Conservation (phyloP, 768 basidiomycete species). For the Cyclocybe cylindracea region DNA sequence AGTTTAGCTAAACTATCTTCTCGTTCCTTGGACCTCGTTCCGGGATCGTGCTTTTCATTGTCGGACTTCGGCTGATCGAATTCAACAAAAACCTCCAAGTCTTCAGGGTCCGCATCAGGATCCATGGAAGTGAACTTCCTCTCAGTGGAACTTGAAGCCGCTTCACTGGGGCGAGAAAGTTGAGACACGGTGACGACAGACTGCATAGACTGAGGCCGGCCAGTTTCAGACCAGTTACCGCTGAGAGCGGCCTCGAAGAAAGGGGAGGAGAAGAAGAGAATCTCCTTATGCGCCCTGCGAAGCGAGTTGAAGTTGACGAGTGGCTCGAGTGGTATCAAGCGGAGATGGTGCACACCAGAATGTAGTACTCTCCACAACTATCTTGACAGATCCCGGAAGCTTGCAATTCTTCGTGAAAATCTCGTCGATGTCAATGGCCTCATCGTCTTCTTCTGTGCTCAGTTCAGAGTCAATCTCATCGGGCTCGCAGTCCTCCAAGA, state of each 20-base stretch:
- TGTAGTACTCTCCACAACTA: slow-evolving; percentile 84
- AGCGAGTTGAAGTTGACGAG: slow-evolving; percentile 6
- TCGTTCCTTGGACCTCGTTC: slow-evolving; percentile 39
- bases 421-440: slow-evolving; percentile 77
- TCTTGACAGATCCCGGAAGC: slow-evolving; percentile 88
- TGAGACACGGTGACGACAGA: slow-evolving; percentile 86
- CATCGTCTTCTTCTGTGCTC: slow-evolving; percentile 64
- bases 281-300: slow-evolving; percentile 86
- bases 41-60: slow-evolving; percentile 32
- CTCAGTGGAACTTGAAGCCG: slow-evolving; percentile 46
- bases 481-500: slow-evolving; percentile 73
- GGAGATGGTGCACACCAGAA: slow-evolving; percentile 69
- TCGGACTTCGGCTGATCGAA: slow-evolving; percentile 35
- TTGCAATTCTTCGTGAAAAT: slow-evolving; percentile 69
- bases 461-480: slow-evolving; percentile 72
- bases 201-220: slow-evolving; percentile 75
- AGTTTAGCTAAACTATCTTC: slow-evolving; percentile 63
- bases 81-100: slow-evolving; percentile 44
- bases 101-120: slow-evolving; percentile 46
- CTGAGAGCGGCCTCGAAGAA: slow-evolving; percentile 92
- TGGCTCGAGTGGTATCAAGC: slow-evolving; percentile 1
- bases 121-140: slow-evolving; percentile 65
- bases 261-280: slow-evolving; percentile 90
- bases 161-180: slow-evolving; percentile 53
- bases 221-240: slow-evolving; percentile 91